Base-by-base conservation (phyloP, 2,329 filamentous ascomycete genomes). In the Fusarium transvaalense region DNA sequence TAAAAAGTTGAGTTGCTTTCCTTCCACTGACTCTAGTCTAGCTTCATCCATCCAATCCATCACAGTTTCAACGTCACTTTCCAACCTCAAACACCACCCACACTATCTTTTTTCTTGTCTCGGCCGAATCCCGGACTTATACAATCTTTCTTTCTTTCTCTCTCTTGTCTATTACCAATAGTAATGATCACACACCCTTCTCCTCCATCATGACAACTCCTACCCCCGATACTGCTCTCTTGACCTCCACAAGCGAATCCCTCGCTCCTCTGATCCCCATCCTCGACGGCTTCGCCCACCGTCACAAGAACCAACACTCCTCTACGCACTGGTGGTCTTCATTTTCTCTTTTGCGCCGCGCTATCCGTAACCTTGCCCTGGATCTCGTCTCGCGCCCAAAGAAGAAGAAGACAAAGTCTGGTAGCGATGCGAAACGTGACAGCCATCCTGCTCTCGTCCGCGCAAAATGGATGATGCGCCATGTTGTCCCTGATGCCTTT, bases 271-370 rank as follows among this genome's bases (percentile, higher is more conserved):
- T 84, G 29, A 71, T 82, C 29, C 77, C 86, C 50, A 80, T 94
- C 46, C 87, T 97, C 43, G 84, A 91, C 74, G 86, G 92, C 69
- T 87, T 97, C 73, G 88, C 90, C 78, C 89, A 93, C 77, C 92
- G 94, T 74, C 96, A 97, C 82, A 91, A 90, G 76, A 98, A 97
- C 81, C 95, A 98, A 81, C 95, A 98, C 79, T 89, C 89, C 56
- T 84, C 86, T 66, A 87, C 90, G 31, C 88, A 89, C 76, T 99
- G 95, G 95, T 98, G 92, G 88, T 77, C 81, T 17, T 87, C 89
- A 73, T 88, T 97, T 64, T 86, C 86, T 54, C 85, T 91, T 68
- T 85, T 97, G 68, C 89, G 92, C 35, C 91, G 92, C 46, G 85
- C 89, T 58, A 77, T 91, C 10, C 80, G 81, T 10, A 84, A 85